Base-by-base conservation (phyloP, 2,329 filamentous ascomycete species). In the Cladosporium sp. region DNA sequence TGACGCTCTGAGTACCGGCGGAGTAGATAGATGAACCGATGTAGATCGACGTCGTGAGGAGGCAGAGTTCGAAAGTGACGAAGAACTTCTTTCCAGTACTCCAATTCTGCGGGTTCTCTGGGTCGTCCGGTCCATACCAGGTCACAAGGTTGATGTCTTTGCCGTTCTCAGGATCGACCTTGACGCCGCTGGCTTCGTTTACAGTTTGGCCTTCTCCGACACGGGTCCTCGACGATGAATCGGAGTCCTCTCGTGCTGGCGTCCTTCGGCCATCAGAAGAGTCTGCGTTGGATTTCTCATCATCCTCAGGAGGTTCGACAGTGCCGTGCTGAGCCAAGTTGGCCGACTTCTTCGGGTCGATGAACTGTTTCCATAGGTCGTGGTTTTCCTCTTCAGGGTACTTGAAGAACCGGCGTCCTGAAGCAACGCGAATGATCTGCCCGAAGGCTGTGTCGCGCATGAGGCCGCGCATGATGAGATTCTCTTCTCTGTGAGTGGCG, bases 151-250 rank as follows among this genome's bases (percentile, higher is more conserved):
- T 75, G 8, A 80, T 71, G 71, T 86, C 83, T 67, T 74, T 78
- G 0, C 84, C 83, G 68, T 85, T 86, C 69, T 86, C 85, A 0
- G 80, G 77, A 71, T 86, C 83, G 15, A 84, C 74, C 34, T 72
- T 74, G 10, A 79, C 76, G 24, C 80, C 80, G 54, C 78, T 82
- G 3, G 77, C 74, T 32, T 79, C 69, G 59, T 81, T 81, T 64
- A 77, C 68, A 21, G 75, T 71, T 18, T 68, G 70, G 1, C 68
- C 51, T 32, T 55, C 52, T 30, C 52, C 52, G 65, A 74, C 64
- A 65, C 70, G 66, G 11, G 73, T 74, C 21, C 57, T 44, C 14
- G 73, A 72, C 2, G 72, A 71, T 26, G 68, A 63, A 8, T 67
- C 60, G n/a, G 68, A 70, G n/a, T 64, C 66, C 12, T 62, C 65